Evolutionary conservation across 1,139 yeast genomes (phyloP).

Genomic region (Yamadazyma trypodendri): DNA sequence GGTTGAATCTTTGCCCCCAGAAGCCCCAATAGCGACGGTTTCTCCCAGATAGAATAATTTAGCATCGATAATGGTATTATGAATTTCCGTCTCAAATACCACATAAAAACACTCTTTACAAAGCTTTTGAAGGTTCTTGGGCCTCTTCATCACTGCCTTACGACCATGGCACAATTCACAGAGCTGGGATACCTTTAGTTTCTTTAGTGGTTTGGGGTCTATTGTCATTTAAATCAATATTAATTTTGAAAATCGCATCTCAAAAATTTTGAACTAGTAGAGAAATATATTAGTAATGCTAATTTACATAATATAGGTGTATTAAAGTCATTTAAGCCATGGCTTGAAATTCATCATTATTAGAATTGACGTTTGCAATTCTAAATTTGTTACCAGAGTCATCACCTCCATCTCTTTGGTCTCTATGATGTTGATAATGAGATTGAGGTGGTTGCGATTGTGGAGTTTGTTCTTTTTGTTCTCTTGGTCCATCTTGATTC

Average conservation of each 20-base stretch:
- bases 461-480: conserved; percentile 30
- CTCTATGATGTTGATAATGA: conserved; percentile 20
- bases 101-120: conserved; percentile 88
- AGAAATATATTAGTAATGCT: not conserved
- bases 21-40: conserved; percentile 92
- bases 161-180: conserved; percentile 88
- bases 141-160: conserved; percentile 86
- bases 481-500: conserved; percentile 25
- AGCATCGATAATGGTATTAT: conserved; percentile 75
- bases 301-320: conserved; percentile 1
- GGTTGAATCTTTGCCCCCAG: conserved; percentile 98
- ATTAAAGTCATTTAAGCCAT: conserved; percentile 10
- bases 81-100: conserved; percentile 94
- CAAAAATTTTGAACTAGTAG: not conserved
- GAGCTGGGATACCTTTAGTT: conserved; percentile 43
- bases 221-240: conserved; percentile 10
- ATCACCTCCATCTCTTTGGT: conserved; percentile 15
- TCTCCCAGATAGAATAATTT: conserved; percentile 78
- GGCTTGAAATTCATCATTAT: conserved; percentile 49
- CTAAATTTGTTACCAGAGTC: conserved; percentile 46
- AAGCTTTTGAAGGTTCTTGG: conserved; percentile 87
- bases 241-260: conserved; percentile 3
- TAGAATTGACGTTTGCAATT: conserved; percentile 46
- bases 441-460: conserved; percentile 33
- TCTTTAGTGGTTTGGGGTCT: conserved; percentile 17